Evolutionary conservation across 495 filamentous ascomycete species (phyloP).

Genomic region (Astrothelium macrocarpum): DNA sequence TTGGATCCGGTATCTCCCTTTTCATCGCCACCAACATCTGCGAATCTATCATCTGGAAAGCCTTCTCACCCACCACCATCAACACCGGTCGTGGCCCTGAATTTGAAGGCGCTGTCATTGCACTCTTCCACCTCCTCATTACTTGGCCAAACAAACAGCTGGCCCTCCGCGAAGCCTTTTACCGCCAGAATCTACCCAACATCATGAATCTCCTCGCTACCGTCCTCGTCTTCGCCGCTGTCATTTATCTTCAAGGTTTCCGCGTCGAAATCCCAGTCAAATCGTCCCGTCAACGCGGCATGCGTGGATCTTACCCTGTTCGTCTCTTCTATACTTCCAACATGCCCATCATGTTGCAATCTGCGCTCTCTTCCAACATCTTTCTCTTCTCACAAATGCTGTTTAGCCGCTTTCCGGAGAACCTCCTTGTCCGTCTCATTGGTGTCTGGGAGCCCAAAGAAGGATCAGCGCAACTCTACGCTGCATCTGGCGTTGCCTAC

Average conservation of each 20-base stretch:
- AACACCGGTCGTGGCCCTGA: slow-evolving; percentile 98
- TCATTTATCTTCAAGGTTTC: slow-evolving; percentile 99
- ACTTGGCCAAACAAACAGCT: slow-evolving; percentile 98
- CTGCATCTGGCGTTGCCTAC: slow-evolving; percentile 86
- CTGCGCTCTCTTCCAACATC: slow-evolving; percentile 94
- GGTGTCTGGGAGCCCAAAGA: slow-evolving; percentile 98
- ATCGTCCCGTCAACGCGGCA: slow-evolving; percentile 95
- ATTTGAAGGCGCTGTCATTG: slow-evolving; percentile 98
- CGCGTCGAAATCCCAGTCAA: slow-evolving; percentile 99
- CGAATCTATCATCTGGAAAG: slow-evolving; percentile 99
- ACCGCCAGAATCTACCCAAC: slow-evolving; percentile 98
- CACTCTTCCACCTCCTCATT: slow-evolving; percentile 93
- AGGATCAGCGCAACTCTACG: slow-evolving; percentile 89
- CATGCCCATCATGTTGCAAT: slow-evolving; percentile 99
- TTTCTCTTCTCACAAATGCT: slow-evolving; percentile 99
- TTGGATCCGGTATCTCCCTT: slow-evolving; percentile 95
- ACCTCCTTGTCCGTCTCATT: slow-evolving; percentile 90
- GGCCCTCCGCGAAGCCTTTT: slow-evolving; percentile 95
- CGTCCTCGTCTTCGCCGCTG: slow-evolving; percentile 83
- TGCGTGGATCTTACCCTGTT: slow-evolving; percentile 72
- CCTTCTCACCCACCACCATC: slow-evolving; percentile 97
- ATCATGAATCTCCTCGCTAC: slow-evolving; percentile 98
- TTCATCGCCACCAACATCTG: slow-evolving; percentile 99
- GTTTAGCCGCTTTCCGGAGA: slow-evolving; percentile 95
- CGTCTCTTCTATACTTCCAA: slow-evolving; percentile 81